Conservation (phyloP, 768 basidiomycete genomes). For the Leccinum disarticulatum region DNA sequence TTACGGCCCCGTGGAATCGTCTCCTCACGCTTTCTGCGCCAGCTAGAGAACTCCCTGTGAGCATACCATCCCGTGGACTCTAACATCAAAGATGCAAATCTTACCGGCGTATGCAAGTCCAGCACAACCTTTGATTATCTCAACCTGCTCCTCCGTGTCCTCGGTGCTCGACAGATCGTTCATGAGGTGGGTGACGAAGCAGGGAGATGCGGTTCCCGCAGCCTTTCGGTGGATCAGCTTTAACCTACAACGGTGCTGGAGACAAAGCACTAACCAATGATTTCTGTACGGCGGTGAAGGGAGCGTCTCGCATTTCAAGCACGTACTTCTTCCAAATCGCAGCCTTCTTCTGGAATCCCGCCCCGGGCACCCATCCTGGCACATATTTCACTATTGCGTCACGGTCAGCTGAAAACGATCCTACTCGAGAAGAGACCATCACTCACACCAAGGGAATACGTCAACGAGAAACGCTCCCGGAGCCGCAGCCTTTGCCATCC, state of each 20-base stretch:
- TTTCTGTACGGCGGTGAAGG: constrained; percentile 39
- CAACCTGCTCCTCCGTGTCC: constrained; percentile 25
- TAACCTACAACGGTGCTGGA: too few relatives aligned
- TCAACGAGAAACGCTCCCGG: constrained; percentile 57
- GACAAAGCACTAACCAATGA: constrained; percentile 35
- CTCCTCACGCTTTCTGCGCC: constrained; percentile 39
- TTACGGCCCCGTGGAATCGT: neutral
- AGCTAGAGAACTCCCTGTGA: constrained; percentile 25
- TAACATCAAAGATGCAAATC: constrained; percentile 4
- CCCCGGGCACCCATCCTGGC: constrained; percentile 53
- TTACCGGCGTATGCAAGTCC: constrained; percentile 49
- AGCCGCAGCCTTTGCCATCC: constrained; percentile 49
- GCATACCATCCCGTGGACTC: neutral
- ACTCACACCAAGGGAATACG: constrained; percentile 43
- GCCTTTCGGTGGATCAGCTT: constrained; percentile 14
- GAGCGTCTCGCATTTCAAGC: constrained; percentile 48
- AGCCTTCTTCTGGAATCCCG: constrained; percentile 50
- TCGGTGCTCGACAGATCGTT: constrained; percentile 14
- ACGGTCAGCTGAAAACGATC: constrained; percentile 3
- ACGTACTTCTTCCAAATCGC: constrained; percentile 49
- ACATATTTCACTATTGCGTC: constrained; percentile 46
- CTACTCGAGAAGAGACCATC: neutral
- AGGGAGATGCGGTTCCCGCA: constrained; percentile 30
- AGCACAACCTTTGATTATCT: constrained; percentile 41
- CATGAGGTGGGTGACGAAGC: constrained; percentile 32